A percentile compares a stretch with the other conserved stretches of the same genome.
These are phyloP conservation scores for Trichosanthes truncata DNA, from an alignment of 306 rosid genomes.

Conservation along the genomic window DNA sequence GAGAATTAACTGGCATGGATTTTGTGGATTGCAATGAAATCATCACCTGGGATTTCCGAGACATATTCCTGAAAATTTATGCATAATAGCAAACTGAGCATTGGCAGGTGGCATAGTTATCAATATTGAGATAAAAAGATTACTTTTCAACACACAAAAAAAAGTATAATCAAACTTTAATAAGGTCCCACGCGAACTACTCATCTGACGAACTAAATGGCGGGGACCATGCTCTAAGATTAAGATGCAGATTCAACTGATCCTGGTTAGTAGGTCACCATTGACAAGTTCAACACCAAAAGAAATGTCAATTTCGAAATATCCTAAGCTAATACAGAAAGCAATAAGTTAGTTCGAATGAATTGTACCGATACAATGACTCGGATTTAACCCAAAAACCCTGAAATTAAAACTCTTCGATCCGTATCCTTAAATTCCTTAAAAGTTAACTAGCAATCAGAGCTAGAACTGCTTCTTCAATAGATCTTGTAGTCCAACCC, in stretches of 20 bases:
- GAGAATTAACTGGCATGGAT: conserved; percentile 59
- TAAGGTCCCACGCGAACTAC: conserved; percentile 47
- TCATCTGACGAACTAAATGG: conserved; percentile 42
- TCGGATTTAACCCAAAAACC: neutral
- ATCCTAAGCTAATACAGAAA: conserved; percentile 21
- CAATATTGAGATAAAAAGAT: conserved; percentile 22
- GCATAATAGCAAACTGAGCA: conserved; percentile 27
- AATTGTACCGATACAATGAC: neutral
- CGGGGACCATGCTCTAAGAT: conserved; percentile 60
- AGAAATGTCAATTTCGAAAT: conserved; percentile 20
- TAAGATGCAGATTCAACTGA: conserved; percentile 32
- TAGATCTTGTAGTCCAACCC: neutral
- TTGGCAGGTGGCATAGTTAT: conserved; percentile 22
- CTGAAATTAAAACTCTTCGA: neutral
- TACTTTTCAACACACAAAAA: conserved; percentile 27
- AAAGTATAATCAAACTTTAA: conserved; percentile 33
- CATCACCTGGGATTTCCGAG: conserved; percentile 34
- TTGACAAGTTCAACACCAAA: conserved; percentile 29
- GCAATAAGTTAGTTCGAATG: neutral
- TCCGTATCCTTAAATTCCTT: neutral
- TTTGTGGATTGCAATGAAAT: conserved; percentile 51
- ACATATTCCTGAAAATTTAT: conserved; percentile 48
- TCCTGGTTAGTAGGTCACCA: conserved; percentile 29
- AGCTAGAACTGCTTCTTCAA: neutral
- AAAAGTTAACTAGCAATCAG: neutral